Evolutionary conservation across 1,139 yeast genomes (phyloP).

Genomic region (Suzukiozyma palmioleophila): DNA sequence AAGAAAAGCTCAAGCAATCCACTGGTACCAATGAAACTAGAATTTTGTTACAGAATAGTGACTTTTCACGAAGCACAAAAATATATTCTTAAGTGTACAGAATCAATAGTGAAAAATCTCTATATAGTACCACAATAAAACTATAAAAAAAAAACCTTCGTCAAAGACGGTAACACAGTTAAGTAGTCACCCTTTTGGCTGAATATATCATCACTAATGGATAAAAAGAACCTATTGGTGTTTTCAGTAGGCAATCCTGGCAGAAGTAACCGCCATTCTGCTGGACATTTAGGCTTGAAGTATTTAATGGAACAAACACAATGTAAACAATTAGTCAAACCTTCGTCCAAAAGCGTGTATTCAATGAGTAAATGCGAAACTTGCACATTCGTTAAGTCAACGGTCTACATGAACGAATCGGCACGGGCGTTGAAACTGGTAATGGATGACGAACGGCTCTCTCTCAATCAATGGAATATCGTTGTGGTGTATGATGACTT

Average conservation of each 20-base stretch:
- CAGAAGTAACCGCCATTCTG: constrained; percentile 34
- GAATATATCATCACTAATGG: neutral
- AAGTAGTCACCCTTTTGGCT: neutral
- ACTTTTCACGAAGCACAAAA: too few species aligned
- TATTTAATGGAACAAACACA: constrained; percentile 22
- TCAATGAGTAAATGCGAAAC: constrained; percentile 19
- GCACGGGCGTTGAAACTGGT: constrained; percentile 25
- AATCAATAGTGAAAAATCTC: too few species aligned
- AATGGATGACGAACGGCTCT: constrained; percentile 17
- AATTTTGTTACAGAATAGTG: too few species aligned
- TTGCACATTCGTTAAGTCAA: constrained; percentile 30
- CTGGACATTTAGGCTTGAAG: constrained; percentile 35
- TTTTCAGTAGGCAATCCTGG: constrained; percentile 46
- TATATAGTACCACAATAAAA: too few species aligned
- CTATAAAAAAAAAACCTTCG: too few species aligned
- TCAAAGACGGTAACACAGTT: neutral
- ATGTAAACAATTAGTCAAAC: constrained; percentile 20
- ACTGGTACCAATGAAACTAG: too few species aligned
- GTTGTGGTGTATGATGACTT: constrained; percentile 39
- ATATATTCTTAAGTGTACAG: neutral
- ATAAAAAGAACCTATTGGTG: constrained; percentile 15
- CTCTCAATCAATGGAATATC: constrained; percentile 10
- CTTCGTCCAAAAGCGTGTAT: constrained; percentile 15
- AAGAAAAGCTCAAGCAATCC: too few species aligned
- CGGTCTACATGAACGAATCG: constrained; percentile 41